Evolutionary conservation across 805 yeast species (phyloP).

Genomic region (Debaryomyces maramus): DNA sequence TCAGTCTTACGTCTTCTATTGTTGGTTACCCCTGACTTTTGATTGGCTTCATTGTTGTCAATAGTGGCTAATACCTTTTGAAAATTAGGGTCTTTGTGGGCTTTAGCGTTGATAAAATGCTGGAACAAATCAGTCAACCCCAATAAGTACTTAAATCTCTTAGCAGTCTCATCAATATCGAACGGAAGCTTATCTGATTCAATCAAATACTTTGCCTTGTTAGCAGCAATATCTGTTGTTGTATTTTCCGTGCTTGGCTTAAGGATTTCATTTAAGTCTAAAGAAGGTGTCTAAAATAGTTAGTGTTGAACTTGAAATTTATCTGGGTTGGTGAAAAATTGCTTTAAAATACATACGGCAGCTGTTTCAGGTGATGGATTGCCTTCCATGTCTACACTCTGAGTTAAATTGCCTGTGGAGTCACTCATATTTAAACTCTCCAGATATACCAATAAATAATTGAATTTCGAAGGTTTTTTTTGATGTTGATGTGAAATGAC

Average conservation of each 20-base stretch:
- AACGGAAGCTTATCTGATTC: slow-evolving; percentile 39
- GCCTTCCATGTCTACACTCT: slow-evolving; percentile 1
- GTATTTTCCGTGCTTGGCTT: slow-evolving; percentile 3
- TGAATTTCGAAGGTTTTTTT: too few species aligned
- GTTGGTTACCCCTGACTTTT: slow-evolving; percentile 14
- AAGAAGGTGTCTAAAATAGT: slow-evolving; percentile 4
- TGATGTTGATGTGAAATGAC: background rate
- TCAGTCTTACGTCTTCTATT: slow-evolving; percentile 68
- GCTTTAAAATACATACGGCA: background rate
- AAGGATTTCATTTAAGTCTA: slow-evolving; percentile 6
- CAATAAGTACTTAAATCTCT: slow-evolving; percentile 64
- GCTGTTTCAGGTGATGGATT: slow-evolving; percentile 1
- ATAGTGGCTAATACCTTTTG: slow-evolving; percentile 50
- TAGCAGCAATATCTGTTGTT: slow-evolving; percentile 4
- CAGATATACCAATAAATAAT: too few species aligned
- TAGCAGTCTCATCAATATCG: slow-evolving; percentile 59
- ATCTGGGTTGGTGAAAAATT: slow-evolving; percentile 20
- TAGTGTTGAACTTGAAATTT: slow-evolving; percentile 5
- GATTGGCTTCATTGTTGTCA: slow-evolving; percentile 16
- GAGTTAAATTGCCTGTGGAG: slow-evolving; percentile 4
- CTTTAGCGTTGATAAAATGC: slow-evolving; percentile 67
- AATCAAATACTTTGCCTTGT: slow-evolving; percentile 30
- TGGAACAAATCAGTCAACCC: slow-evolving; percentile 66
- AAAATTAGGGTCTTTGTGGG: slow-evolving; percentile 59
- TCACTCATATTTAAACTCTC: slow-evolving; percentile 6